Evolutionary conservation across 345 rosid genomes (phyloP), one percentile per base, ranked within the genome.

Genomic region (Lepidium africanum): DNA sequence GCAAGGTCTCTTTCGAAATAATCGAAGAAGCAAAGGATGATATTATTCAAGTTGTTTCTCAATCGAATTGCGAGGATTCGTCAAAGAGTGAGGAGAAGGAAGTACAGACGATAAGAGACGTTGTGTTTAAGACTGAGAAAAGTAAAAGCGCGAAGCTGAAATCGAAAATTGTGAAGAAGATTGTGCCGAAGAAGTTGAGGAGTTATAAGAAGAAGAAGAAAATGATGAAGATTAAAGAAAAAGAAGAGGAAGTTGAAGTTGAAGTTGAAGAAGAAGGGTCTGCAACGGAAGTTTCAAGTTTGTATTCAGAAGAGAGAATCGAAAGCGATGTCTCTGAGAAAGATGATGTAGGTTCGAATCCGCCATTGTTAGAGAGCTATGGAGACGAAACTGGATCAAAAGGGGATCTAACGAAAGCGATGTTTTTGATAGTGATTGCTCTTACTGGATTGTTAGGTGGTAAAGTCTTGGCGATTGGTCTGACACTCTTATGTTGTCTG

Each of bases 371-470:
- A 6, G 33, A 30, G 7, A 5, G 33, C 7, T 30, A 30, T 30
- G 33, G 4, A 23, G 57, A 46, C 12, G 47, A 15, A 25, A 3
- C 2, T 21, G 61, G 51, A 15, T 7, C 68, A 40, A 74, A 73
- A 57, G 60, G 77, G 59, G 77, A 77, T 56, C 64, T 71, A 50
- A 76, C 73, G 67, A 76, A 70, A 63, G 52, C 41, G 74, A 61
- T 84, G 16, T 64, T 80, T 10, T 7, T 85, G 51, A 38, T 75
- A 15, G 70, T 81, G 42, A 75, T 85, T 54, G 85, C 78, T 62
- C 91, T 91, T 21, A 76, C 59, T n/a, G 97, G 94, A 23, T 90
- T 91, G 39, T 9, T 70, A 0, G 73, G 80, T 36, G 97, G 96
- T 23, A 83, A 86, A 42, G 41, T 84, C 37, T 32, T 79, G 9